These are phyloP conservation scores for Curvularia hawaiiensis DNA, from an alignment of 2,329 filamentous ascomycete species.

Conservation along the genomic window DNA sequence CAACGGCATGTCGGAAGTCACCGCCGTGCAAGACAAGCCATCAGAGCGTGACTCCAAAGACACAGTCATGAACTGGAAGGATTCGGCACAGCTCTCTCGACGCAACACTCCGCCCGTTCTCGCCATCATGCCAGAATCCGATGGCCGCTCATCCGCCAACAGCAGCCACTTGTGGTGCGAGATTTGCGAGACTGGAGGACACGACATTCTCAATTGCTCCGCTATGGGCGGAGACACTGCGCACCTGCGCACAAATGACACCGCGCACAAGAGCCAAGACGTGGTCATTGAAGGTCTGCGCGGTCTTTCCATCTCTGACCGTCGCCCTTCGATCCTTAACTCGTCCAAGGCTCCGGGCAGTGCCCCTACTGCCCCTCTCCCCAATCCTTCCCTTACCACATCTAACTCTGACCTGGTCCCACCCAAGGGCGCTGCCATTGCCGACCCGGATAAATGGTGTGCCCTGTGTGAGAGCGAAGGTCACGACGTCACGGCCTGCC, in stretches of 20 bases:
- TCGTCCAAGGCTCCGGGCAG: constrained; percentile 43
- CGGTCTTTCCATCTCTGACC: constrained; percentile 41
- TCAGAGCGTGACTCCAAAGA: constrained; percentile 70
- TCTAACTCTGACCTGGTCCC: constrained; percentile 40
- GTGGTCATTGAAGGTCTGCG: constrained; percentile 40
- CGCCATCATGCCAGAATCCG: constrained; percentile 71
- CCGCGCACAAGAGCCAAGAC: constrained; percentile 34
- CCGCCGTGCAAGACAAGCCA: constrained; percentile 54
- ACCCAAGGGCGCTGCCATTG: constrained; percentile 40
- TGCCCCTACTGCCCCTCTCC: constrained; percentile 43
- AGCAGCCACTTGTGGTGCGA: constrained; percentile 84
- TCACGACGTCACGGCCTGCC: constrained; percentile 94
- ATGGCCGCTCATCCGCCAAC: constrained; percentile 64
- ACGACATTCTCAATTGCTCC: constrained; percentile 93
- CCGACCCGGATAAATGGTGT: constrained; percentile 90
- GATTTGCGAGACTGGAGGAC: constrained; percentile 89
- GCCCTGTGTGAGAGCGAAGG: constrained; percentile 95
- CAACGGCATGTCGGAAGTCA: constrained; percentile 57
- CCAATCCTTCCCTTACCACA: constrained; percentile 39
- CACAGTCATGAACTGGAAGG: constrained; percentile 64
- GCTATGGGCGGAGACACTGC: constrained; percentile 72
- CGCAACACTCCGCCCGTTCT: constrained; percentile 54
- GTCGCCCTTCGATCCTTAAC: constrained; percentile 36
- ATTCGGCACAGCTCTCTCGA: constrained; percentile 24
- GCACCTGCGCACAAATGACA: constrained; percentile 27